Base-by-base conservation (phyloP, 768 basidiomycete species). In the Macrocybe gigantea region DNA sequence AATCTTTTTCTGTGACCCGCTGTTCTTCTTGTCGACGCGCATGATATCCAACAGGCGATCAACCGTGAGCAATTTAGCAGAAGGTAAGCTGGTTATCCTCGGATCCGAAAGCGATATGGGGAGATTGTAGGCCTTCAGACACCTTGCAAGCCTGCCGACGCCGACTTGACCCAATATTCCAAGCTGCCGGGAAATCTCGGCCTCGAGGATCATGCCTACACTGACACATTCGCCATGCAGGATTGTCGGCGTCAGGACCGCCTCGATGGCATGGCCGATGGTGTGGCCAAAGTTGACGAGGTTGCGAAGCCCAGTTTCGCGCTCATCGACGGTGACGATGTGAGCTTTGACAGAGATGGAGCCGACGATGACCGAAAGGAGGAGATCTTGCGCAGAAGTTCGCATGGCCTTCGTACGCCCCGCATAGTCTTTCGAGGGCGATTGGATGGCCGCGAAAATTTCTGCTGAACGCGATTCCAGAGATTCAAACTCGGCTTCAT, bases 201-300 rank as follows among this genome's bases (percentile, higher is more conserved):
- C 95, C 64, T 99, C 96, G 39, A 98, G 80, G 47, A 98, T 86
- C 85, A 97, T 98, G 3, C 96, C 96, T 29, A 98, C 78, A 48
- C 86, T 82, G 59, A 99, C 84, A 57, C 95, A 97, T 66, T 99
- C 96, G 38, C 96, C 96, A 56, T 99, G 96, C 8, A 99, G 80
- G 52, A 97, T 87, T 11, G 84, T 78, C 13, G 95, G 95, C 0
- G 95, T 95, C 48, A 98, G 71, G 35, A 98, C 82, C 6, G 93
- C 96, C 68, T 99, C 96, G 59, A 98, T 94, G 11, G 95, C 96
- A 69, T 99, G 96, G 0, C 96, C 96, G 58, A 99, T 94, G 38
- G 88, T 93, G 66, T 99, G 96, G 1, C 96, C 96, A 60, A 98
- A 98, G 68, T 99, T 99, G 73, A 99, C 95, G 46, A 99, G 83